phyloP scores from a whole-genome alignment of 495 filamentous ascomycete genomes.

The Choiromyces venosus region DNA sequence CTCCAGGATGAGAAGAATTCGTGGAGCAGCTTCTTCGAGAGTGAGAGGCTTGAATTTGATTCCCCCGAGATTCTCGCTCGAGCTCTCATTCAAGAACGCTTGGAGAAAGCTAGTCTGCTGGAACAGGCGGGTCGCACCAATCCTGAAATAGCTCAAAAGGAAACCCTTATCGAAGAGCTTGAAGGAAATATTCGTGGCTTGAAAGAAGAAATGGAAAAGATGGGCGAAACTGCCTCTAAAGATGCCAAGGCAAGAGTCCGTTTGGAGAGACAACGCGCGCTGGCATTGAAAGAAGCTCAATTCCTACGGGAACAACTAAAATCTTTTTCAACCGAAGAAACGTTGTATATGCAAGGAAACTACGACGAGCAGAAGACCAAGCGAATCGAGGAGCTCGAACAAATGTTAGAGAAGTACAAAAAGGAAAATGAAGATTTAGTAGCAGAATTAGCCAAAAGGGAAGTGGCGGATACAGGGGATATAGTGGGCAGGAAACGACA shows the following conservation, averaged over 20 bases:
- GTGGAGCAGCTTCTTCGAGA: slow-evolving; percentile 82
- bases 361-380: slow-evolving; percentile 70
- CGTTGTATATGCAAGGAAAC: slow-evolving; percentile 69
- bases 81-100: slow-evolving; percentile 71
- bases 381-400: slow-evolving; percentile 75
- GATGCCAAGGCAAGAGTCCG: slow-evolving; percentile 60
- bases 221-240: slow-evolving; percentile 50
- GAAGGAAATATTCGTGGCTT: slow-evolving; percentile 62
- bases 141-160: slow-evolving; percentile 73
- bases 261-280: slow-evolving; percentile 70
- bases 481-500: slow-evolving; percentile 54
- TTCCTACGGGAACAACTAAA: slow-evolving; percentile 89
- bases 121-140: slow-evolving; percentile 72
- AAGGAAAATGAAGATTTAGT: slow-evolving; percentile 70
- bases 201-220: slow-evolving; percentile 63
- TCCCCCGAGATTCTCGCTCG: slow-evolving; percentile 83
- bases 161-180: slow-evolving; percentile 65
- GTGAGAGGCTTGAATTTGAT: slow-evolving; percentile 67
- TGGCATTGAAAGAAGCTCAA: slow-evolving; percentile 87
- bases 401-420: slow-evolving; percentile 80
- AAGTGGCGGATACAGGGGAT: slow-evolving; percentile 43
- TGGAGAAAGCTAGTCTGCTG: slow-evolving; percentile 69
- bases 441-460: slow-evolving; percentile 62
- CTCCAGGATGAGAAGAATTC: slow-evolving; percentile 80
- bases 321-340: slow-evolving; percentile 82